These are phyloP conservation scores for Graphiopsis chlorocephala DNA, from an alignment of 2,329 filamentous ascomycete genomes.

Conservation along the genomic window DNA sequence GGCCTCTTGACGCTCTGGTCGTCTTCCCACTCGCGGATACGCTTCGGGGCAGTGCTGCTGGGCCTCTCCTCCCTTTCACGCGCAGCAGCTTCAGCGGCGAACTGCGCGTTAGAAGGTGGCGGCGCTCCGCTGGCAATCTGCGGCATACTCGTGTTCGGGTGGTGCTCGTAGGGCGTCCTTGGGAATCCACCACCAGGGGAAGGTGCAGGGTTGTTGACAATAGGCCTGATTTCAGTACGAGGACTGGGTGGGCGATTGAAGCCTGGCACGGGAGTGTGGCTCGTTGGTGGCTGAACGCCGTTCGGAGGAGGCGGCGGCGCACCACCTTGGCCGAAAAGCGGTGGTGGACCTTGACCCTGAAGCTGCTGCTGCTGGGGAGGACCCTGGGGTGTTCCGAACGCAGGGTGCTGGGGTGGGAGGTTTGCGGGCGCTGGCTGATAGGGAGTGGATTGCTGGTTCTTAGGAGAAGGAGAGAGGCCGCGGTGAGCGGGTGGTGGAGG, in stretches of 20 bases:
- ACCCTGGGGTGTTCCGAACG: slow-evolving; percentile 9
- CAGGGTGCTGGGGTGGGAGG: slow-evolving; percentile 41
- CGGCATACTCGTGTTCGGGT: slow-evolving; percentile 59
- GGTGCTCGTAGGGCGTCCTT: slow-evolving; percentile 76
- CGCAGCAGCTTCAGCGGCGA: slow-evolving; percentile 64
- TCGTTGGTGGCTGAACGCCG: slow-evolving; percentile 45
- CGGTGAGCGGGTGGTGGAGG: slow-evolving; percentile 52
- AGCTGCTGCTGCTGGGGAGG: slow-evolving; percentile 23
- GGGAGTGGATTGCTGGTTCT: slow-evolving; percentile 53
- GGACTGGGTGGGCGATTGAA: slow-evolving; percentile 59
- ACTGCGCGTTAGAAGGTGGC: slow-evolving; percentile 56
- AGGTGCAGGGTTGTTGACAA: slow-evolving; percentile 76
- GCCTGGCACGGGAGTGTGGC: slow-evolving; percentile 58
- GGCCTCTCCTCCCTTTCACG: slow-evolving; percentile 72
- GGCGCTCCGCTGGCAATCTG: slow-evolving; percentile 69
- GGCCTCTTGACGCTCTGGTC: slow-evolving; percentile 73
- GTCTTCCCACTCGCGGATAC: slow-evolving; percentile 89
- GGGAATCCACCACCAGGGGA: slow-evolving; percentile 87
- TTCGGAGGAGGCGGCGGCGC: slow-evolving; percentile 19
- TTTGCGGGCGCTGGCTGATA: slow-evolving; percentile 50
- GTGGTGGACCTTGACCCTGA: slow-evolving; percentile 23
- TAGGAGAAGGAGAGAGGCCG: slow-evolving; percentile 58
- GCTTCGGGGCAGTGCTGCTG: slow-evolving; percentile 74
- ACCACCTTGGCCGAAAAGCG: slow-evolving; percentile 24
- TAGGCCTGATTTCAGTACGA: slow-evolving; percentile 78